phyloP scores from a whole-genome alignment of 371 early-diverging fungal species.

The Enterocytospora artemiae region DNA sequence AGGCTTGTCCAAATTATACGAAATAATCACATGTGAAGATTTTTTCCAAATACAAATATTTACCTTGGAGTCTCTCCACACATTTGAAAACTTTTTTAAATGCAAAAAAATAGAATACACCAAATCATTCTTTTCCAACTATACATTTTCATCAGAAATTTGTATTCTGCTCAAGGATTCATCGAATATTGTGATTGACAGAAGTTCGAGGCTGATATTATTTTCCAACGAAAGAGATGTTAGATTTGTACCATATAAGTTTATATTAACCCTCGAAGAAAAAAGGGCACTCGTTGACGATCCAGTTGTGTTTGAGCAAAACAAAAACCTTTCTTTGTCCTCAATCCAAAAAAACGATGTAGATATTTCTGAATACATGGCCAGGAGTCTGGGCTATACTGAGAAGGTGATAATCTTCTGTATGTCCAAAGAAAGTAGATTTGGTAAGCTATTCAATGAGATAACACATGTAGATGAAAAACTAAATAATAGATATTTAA shows the following conservation, averaged over 20 bases:
- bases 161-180: constrained; percentile 11
- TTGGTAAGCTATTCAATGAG: constrained; percentile 13
- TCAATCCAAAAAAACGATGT: neutral
- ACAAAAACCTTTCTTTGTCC: constrained; percentile 4
- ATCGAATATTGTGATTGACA: neutral
- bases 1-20: no score
- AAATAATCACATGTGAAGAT: constrained; percentile 14
- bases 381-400: neutral
- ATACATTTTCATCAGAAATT: neutral
- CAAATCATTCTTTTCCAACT: constrained; percentile 10
- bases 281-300: constrained; percentile 5
- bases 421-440: constrained; percentile 10
- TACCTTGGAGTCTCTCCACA: constrained; percentile 16
- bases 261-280: constrained; percentile 12
- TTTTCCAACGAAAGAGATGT: constrained; percentile 16
- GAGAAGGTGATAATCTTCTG: constrained; percentile 20
- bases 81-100: constrained; percentile 8
- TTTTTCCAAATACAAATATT: constrained; percentile 22
- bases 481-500: constrained; percentile 20
- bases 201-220: neutral
- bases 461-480: neutral
- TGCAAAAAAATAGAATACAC: constrained; percentile 15
- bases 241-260: constrained; percentile 26
- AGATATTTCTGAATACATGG: neutral
- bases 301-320: neutral